Evolutionary conservation across 192 early-diverging fungal species (phyloP).

Genomic region (Rhizophagus clarus): DNA sequence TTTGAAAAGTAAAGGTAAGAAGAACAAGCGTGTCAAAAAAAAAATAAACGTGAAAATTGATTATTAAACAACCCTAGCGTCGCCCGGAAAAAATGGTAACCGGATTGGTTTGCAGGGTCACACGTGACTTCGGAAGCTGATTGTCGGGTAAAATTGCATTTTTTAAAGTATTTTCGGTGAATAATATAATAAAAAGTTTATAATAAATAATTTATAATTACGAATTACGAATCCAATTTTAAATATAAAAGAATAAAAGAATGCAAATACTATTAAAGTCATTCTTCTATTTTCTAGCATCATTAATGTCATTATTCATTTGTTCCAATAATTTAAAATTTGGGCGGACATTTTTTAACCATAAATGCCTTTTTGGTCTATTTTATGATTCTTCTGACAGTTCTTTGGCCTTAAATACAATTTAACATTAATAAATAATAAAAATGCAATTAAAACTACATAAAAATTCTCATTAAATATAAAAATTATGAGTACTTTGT

Average conservation of each 20-base stretch:
- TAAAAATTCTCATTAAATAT: background rate
- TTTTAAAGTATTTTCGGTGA: no score
- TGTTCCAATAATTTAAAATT: background rate
- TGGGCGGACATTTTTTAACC: background rate
- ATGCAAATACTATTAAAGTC: no score
- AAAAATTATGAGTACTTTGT: background rate
- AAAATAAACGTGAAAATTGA: no score
- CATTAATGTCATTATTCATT: background rate
- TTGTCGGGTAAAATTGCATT: no score
- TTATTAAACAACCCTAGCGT: background rate
- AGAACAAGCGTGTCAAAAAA: no score
- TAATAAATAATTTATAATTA: no score
- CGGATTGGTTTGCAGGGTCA: background rate
- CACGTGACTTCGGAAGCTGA: no score
- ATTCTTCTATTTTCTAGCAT: background rate
- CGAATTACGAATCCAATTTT: no score
- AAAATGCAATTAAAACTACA: background rate
- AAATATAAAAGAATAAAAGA: no score
- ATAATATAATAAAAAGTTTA: no score
- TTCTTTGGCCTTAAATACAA: background rate
- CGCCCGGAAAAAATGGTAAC: conserved; percentile 8
- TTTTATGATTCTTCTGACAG: background rate
- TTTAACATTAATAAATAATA: background rate
- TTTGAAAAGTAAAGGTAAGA: no score
- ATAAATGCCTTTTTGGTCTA: background rate